Base-by-base conservation (phyloP, 441 rosid genomes). In the Dalechampia spathulata region DNA sequence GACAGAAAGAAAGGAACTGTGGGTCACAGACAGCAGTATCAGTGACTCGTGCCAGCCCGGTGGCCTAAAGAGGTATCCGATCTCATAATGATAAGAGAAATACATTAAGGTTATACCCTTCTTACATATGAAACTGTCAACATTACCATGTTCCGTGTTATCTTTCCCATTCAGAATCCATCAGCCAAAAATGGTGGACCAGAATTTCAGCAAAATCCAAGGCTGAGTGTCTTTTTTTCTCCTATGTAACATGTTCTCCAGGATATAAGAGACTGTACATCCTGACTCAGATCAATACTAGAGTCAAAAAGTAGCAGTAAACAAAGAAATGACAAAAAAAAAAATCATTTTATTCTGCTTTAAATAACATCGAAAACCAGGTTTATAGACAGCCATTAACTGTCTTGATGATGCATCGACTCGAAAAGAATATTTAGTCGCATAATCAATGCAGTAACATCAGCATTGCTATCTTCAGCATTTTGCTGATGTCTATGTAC, bases 391-490 rank as follows among this genome's bases (percentile, higher is more conserved):
- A 42, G 19, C 7, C 7, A 37, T 36, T 36, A 46, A 37, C 27
- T 37, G 25, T 28, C 38, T 41, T 26, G 39, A 54, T 21, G 26
- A 64, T 55, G 37, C 49, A 7, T 47, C 21, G 16, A 40, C 41
- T 61, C 49, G 37, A 20, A 47, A 23, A 60, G 51, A 57, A 56
- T 32, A 21, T 56, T 63, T 26, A 58, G 60, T 47, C 53, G 49
- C 56, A 56, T 40, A 49, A 39, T 39, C 58, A 39, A 21, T 23
- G 52, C 6, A 26, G 40, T 19, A 52, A 36, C 46, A 27, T 67
- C 75, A 66, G 65, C 80, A 69, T 34, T 64, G 69, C 83, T 73
- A 75, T 77, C 86, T 69, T 80, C 83, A 71, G 77, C 77, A 56
- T n/a, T 25, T 37, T 55, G 68, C 72, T 52, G 63, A 52, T 41